Percentiles rank a stretch among this genome's conserved stretches.
Conservation (phyloP, 2,329 filamentous ascomycete species). For the Xylariales sp. region DNA sequence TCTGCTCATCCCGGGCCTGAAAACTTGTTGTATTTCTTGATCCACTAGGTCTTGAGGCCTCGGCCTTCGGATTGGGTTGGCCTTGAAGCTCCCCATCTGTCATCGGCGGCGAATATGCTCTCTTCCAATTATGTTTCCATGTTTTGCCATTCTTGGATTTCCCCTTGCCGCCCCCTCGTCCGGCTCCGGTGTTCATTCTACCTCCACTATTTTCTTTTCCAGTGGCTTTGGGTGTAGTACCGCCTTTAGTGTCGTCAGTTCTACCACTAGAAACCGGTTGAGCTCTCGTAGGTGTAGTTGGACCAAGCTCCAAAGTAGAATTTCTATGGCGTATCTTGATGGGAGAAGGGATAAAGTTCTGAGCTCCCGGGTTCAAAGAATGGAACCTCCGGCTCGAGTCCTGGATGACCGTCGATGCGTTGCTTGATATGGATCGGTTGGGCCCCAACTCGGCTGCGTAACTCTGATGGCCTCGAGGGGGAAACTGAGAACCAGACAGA, state of each 20-base stretch:
- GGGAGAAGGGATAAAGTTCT: conserved; percentile 34
- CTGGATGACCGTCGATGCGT: conserved; percentile 8
- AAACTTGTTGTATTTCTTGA: background rate
- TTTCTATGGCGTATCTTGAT: background rate
- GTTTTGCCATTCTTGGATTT: conserved; percentile 23
- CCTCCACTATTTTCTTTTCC: background rate
- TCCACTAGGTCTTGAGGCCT: background rate
- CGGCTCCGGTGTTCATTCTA: background rate
- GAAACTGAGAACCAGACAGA: conserved; percentile 22
- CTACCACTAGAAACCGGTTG: background rate
- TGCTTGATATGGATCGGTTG: conserved; percentile 7
- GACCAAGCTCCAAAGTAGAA: background rate
- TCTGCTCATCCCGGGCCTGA: background rate
- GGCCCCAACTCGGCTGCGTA: background rate
- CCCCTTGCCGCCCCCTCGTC: conserved; percentile 12
- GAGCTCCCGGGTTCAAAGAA: conserved; percentile 37
- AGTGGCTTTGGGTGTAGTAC: background rate
- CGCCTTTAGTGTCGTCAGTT: background rate
- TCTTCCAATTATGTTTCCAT: conserved; percentile 1
- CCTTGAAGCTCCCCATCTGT: background rate
- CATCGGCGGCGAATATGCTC: background rate
- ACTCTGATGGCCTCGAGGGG: background rate
- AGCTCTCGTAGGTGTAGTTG: background rate
- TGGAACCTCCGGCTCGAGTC: background rate
- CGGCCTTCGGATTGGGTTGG: background rate